Conservation (phyloP, 2,329 filamentous ascomycete genomes). For the Leptographium lundbergii region DNA sequence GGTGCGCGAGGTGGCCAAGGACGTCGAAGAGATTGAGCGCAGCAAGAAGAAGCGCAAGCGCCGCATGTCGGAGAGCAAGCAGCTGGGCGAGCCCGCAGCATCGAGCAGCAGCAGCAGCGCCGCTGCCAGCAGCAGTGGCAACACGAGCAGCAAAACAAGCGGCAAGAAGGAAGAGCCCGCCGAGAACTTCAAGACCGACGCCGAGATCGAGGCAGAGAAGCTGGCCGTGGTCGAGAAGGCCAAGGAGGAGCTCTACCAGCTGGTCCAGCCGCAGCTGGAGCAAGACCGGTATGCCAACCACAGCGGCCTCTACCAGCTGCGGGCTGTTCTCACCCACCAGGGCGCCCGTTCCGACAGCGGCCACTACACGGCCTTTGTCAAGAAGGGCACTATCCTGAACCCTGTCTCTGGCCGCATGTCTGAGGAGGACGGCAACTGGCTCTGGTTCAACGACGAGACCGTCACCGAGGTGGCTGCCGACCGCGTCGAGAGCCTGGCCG, state of each 20-base stretch:
- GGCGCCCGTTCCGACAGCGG: conserved; percentile 93
- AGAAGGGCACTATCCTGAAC: conserved; percentile 68
- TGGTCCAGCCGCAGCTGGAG: conserved; percentile 63
- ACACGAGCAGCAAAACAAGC: conserved; percentile 22
- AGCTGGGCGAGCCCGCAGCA: conserved; percentile 16
- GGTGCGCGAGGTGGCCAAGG: conserved; percentile 87
- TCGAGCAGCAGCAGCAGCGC: conserved; percentile 16
- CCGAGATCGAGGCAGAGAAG: conserved; percentile 79
- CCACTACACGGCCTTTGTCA: conserved; percentile 96
- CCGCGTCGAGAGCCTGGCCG: conserved; percentile 80
- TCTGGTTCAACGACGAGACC: conserved; percentile 99
- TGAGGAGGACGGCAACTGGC: conserved; percentile 90
- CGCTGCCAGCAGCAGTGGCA: conserved; percentile 24
- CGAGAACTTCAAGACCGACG: conserved; percentile 82
- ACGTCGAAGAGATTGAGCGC: conserved; percentile 85
- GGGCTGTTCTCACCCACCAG: conserved; percentile 91
- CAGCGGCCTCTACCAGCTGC: conserved; percentile 87
- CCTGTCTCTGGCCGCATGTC: conserved; percentile 63
- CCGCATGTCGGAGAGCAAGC: conserved; percentile 22
- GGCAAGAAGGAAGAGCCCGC: conserved; percentile 31
- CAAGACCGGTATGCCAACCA: conserved; percentile 78
- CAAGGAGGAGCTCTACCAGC: conserved; percentile 75
- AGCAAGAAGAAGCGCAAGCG: conserved; percentile 83
- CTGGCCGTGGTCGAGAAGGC: conserved; percentile 60
- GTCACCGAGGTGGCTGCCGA: conserved; percentile 84